Evolutionary conservation across 768 basidiomycete genomes (phyloP).

Genomic region (Pisolithus orientalis): DNA sequence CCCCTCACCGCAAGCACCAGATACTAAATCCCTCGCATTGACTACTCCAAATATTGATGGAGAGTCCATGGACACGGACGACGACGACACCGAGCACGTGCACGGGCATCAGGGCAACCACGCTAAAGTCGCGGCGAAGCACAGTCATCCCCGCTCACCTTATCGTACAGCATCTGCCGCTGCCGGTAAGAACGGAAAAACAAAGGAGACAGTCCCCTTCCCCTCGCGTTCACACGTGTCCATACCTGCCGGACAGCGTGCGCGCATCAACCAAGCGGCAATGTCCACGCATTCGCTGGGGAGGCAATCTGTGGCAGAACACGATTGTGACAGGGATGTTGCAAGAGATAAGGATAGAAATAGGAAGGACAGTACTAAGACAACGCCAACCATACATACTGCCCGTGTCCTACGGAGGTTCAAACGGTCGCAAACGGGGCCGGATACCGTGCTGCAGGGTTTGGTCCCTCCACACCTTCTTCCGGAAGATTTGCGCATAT

Average conservation of each 20-base stretch:
- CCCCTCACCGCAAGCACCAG: slow-evolving; percentile 32
- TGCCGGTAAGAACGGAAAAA: slow-evolving; percentile 35
- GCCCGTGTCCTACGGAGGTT: slow-evolving; percentile 61
- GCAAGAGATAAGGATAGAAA: slow-evolving; percentile 38
- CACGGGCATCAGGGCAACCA: slow-evolving; percentile 18
- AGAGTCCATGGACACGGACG: slow-evolving; percentile 70
- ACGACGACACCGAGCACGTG: slow-evolving; percentile 46
- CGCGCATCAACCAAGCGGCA: slow-evolving; percentile 36
- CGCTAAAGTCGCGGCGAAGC: slow-evolving; percentile 36
- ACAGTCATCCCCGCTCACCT: slow-evolving; percentile 71
- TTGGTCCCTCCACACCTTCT: slow-evolving; percentile 70
- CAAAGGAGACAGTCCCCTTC: slow-evolving; percentile 57
- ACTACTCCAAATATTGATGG: slow-evolving; percentile 60
- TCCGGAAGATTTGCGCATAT: slow-evolving; percentile 81
- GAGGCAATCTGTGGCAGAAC: slow-evolving; percentile 54
- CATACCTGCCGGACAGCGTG: slow-evolving; percentile 58
- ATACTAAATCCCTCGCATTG: slow-evolving; percentile 43
- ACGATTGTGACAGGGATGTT: slow-evolving; percentile 33
- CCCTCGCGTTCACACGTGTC: slow-evolving; percentile 78
- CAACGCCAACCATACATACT: slow-evolving; percentile 24
- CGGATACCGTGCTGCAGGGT: slow-evolving; percentile 37
- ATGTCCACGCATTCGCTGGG: slow-evolving; percentile 73
- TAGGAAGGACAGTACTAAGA: slow-evolving; percentile 38
- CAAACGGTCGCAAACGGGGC: slow-evolving; percentile 55
- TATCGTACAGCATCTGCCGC: slow-evolving; percentile 49